Evolutionary conservation across 1,284 basidiomycete genomes (phyloP), one percentile per base, ranked within the genome.

Genomic region (Hemileia vastatrix): DNA sequence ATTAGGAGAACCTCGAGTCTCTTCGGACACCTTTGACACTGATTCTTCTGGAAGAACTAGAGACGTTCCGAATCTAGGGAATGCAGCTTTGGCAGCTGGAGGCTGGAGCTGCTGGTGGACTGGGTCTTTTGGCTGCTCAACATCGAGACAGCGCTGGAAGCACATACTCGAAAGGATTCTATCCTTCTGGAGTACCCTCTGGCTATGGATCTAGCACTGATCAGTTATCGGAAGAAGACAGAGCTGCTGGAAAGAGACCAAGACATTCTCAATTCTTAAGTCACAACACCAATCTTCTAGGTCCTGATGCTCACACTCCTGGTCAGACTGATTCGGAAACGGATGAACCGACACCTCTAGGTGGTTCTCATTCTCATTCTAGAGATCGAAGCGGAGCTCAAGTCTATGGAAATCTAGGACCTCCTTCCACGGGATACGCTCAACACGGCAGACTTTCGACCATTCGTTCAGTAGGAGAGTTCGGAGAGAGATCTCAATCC

Each of bases 401-500:
- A 40, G 36, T 40, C 36, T 40, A 40, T 15, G 36, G 36, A 40
- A 40, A 40, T 15, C 36, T 40, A 40, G 36, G 36, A 40, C 36
- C 36, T 11, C 36, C 36, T 40, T 40, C 36, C 36, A 11, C 36
- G 15, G 36, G 36, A 15, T 40, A 40, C 36, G 36, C 36, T 40
- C 36, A 54, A 19, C 64, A 59, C 13, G 47, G 63, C 0, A 58
- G 69, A 1, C 64, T 71, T 31, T 62, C 69, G 0, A 70, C 69
- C 6, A 71, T 71, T 53, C 66, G 57, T 5, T 68, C 65, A 40
- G 69, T 71, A 6, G 64, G 68, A 45, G 69, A 71, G 50, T 67
- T 71, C 19, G 68, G 69, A 21, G 69, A 70, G 54, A 58, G 56
- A 40, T 40, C 36, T 40, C 36, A 40, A 40, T 40, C 36, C 8